Conservation (phyloP, 2,329 filamentous ascomycete species). For the Exophiala dermatitidis region DNA sequence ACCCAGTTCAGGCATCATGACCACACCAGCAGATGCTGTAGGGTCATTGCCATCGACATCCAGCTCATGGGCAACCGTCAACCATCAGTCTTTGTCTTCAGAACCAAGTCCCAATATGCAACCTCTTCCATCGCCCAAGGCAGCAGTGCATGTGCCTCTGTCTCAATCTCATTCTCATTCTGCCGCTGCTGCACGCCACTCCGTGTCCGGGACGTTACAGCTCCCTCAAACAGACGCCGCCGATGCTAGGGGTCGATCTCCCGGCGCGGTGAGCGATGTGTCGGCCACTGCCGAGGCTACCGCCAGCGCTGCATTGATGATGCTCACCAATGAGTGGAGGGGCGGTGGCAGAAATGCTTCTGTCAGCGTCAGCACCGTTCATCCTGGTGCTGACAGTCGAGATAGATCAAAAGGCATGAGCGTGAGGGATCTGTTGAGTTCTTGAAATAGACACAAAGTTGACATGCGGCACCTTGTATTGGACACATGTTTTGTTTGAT, state of each 20-base stretch:
- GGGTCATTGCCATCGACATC: slow-evolving; percentile 8
- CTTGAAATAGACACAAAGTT: slow-evolving; percentile 15
- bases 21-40: slow-evolving; percentile 3
- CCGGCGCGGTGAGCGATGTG: slow-evolving; percentile 35
- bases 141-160: slow-evolving; percentile 28
- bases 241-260: background rate
- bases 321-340: slow-evolving; percentile 75
- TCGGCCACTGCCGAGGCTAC: slow-evolving; percentile 67
- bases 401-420: slow-evolving; percentile 45
- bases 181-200: background rate
- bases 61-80: slow-evolving; percentile 12
- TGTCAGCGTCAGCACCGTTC: slow-evolving; percentile 8
- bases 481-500: too few species aligned
- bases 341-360: slow-evolving; percentile 26
- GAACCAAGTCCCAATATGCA: slow-evolving; percentile 20
- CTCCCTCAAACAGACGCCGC: too few species aligned
- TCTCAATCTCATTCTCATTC: slow-evolving; percentile 10
- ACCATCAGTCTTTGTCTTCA: slow-evolving; percentile 2
- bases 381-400: slow-evolving; percentile 7
- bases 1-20: slow-evolving; percentile 3
- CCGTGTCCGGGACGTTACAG: too few species aligned
- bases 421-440: slow-evolving; percentile 49
- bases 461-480: too few species aligned
- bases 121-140: slow-evolving; percentile 25
- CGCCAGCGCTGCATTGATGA: slow-evolving; percentile 68